A percentile compares a stretch with the other conserved stretches of the same genome.
Evolutionary conservation across 441 rosid genomes (phyloP).

Genomic region (Metrosideros polymorpha): DNA sequence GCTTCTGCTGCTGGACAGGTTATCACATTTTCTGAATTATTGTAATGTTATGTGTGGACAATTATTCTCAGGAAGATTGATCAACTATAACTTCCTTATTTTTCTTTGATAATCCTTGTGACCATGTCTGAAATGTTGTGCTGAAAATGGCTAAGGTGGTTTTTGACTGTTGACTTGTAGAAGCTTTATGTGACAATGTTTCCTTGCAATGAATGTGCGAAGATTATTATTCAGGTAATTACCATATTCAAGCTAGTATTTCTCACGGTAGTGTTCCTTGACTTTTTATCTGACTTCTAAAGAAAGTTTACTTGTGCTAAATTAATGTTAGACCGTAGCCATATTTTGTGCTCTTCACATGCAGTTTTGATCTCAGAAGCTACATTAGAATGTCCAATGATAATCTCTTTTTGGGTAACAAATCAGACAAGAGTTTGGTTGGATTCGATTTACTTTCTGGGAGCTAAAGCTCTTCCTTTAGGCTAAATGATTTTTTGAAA

Average conservation of each 20-base stretch:
- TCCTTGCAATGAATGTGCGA: slow-evolving; percentile 98
- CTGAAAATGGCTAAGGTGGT: not conserved
- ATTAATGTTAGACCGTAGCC: not conserved
- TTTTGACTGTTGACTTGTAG: slow-evolving; percentile 35
- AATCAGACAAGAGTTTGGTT: not conserved
- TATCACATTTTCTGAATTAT: not conserved
- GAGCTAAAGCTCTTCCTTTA: not conserved
- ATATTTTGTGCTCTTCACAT: not conserved
- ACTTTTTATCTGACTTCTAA: not conserved
- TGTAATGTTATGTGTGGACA: not conserved
- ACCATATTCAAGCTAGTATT: not conserved
- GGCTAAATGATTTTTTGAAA: not conserved
- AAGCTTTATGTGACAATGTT: slow-evolving; percentile 93
- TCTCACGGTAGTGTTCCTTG: not conserved
- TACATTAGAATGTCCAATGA: not conserved
- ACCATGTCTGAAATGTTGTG: not conserved
- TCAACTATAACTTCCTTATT: not conserved
- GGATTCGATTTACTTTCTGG: not conserved
- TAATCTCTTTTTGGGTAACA: not conserved
- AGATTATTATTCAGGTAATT: slow-evolving; percentile 82
- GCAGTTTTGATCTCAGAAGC: not conserved
- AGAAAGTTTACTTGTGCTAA: not conserved
- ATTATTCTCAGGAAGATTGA: not conserved
- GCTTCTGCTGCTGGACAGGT: slow-evolving; percentile 94
- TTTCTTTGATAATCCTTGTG: not conserved